These are phyloP conservation scores for Naematelia aurantialba DNA, from an alignment of 768 basidiomycete species.

Conservation along the genomic window DNA sequence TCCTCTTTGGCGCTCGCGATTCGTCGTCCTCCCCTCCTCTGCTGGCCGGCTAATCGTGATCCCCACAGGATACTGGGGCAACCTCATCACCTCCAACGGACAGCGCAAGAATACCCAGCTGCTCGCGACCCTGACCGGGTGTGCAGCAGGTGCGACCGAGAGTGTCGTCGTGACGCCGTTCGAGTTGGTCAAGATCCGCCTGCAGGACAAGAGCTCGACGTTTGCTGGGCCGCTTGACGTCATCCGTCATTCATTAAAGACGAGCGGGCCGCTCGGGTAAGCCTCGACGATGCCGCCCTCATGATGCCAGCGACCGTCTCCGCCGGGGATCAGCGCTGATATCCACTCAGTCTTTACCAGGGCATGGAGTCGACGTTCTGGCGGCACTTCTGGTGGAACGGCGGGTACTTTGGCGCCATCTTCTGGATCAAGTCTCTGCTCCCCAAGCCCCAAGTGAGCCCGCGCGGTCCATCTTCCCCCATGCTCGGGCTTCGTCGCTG, in stretches of 20 bases:
- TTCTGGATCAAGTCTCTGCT: constrained; percentile 74
- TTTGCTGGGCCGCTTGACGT: constrained; percentile 91
- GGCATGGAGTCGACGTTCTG: constrained; percentile 99
- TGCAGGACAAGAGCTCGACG: constrained; percentile 89
- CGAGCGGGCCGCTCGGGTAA: constrained; percentile 71
- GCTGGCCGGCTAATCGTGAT: constrained; percentile 42
- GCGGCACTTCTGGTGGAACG: constrained; percentile 61
- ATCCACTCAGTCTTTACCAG: constrained; percentile 59
- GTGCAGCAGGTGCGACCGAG: constrained; percentile 92
- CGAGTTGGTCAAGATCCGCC: constrained; percentile 63
- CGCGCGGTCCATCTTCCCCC: too few relatives aligned
- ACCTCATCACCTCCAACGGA: constrained; percentile 54
- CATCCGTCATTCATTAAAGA: constrained; percentile 69
- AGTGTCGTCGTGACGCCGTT: constrained; percentile 87
- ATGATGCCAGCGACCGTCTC: not conserved
- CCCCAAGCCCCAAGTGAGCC: constrained; percentile 75
- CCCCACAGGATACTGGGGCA: constrained; percentile 98
- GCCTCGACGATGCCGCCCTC: not conserved
- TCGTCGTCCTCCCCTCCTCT: not conserved
- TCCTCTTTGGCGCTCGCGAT: not conserved
- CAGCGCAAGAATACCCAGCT: constrained; percentile 80
- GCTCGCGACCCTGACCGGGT: constrained; percentile 85
- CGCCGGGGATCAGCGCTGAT: constrained; percentile 8
- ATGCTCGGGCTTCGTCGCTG: too few relatives aligned
- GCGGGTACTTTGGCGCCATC: constrained; percentile 86